Conservation (phyloP, 345 rosid species). For the Eucalyptus marginata region DNA sequence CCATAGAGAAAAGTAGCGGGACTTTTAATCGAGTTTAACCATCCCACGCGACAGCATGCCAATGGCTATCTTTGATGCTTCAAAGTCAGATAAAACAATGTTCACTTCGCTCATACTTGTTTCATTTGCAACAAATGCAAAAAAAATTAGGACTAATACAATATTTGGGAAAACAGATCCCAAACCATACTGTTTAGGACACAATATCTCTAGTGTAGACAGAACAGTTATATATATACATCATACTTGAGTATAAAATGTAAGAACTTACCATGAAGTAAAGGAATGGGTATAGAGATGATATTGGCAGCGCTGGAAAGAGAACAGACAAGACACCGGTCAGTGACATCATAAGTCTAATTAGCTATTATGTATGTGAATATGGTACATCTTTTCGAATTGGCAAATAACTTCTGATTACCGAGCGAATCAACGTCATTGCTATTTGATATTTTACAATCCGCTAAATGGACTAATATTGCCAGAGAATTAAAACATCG, state of each 20-base stretch:
- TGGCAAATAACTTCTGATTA: neutral
- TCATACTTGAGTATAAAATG: neutral
- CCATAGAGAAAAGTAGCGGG: neutral
- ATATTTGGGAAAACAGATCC: neutral
- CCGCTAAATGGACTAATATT: neutral
- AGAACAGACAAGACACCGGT: neutral
- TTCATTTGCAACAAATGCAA: neutral
- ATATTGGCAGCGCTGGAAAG: constrained; percentile 77
- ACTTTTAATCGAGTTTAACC: neutral
- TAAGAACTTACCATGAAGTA: constrained; percentile 78
- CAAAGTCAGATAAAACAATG: neutral
- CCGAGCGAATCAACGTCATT: neutral
- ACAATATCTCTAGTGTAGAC: neutral
- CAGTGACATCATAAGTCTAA: neutral
- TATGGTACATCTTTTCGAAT: neutral
- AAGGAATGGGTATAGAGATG: constrained; percentile 84
- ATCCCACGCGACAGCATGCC: neutral
- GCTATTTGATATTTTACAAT: neutral
- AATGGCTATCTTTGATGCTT: neutral
- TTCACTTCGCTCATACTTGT: neutral
- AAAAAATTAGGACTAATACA: neutral
- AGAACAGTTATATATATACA: neutral
- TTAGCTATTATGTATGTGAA: neutral
- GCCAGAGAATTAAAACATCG: neutral
- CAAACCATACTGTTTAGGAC: neutral